These are phyloP conservation scores for Sporothrix pseudoabietina DNA, from an alignment of 2,329 filamentous ascomycete genomes.

Conservation along the genomic window DNA sequence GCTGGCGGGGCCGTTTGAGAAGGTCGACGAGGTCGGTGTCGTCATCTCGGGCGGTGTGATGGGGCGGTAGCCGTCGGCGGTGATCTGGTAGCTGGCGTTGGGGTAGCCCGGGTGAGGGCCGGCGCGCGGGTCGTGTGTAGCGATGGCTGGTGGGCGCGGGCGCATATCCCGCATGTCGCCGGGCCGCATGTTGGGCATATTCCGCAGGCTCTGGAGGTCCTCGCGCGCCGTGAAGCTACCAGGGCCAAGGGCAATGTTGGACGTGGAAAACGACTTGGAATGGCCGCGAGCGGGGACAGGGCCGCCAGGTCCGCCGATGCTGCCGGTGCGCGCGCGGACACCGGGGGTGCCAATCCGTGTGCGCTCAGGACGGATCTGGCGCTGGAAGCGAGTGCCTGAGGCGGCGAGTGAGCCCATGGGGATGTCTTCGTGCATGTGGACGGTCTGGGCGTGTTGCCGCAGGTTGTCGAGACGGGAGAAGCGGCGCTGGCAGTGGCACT, in stretches of 20 bases:
- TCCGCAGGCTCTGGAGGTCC: not conserved
- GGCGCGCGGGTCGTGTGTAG: slow-evolving; percentile 75
- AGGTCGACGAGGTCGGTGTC: slow-evolving; percentile 82
- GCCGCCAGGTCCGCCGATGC: slow-evolving; percentile 67
- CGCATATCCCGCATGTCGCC: slow-evolving; percentile 54
- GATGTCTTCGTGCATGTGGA: slow-evolving; percentile 97
- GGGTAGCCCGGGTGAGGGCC: slow-evolving; percentile 52
- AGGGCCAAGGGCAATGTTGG: slow-evolving; percentile 69
- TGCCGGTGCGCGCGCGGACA: slow-evolving; percentile 73
- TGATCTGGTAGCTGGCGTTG: slow-evolving; percentile 54
- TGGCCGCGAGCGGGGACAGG: slow-evolving; percentile 66
- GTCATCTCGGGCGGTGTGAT: slow-evolving; percentile 74
- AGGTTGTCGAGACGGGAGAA: slow-evolving; percentile 96
- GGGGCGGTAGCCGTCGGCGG: slow-evolving; percentile 65
- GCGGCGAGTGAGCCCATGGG: slow-evolving; percentile 91
- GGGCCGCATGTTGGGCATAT: not conserved
- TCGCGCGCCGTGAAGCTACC: not conserved
- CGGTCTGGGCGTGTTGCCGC: slow-evolving; percentile 94
- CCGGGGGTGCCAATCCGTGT: slow-evolving; percentile 69
- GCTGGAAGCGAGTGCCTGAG: slow-evolving; percentile 86
- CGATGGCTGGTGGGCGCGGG: slow-evolving; percentile 75
- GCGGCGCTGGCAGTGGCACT: slow-evolving; percentile 89
- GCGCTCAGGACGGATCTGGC: slow-evolving; percentile 85
- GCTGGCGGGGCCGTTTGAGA: slow-evolving; percentile 74
- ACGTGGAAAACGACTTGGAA: slow-evolving; percentile 81